These are phyloP conservation scores for Ceratocystis smalleyi DNA, from an alignment of 2,329 filamentous ascomycete species.

Conservation along the genomic window DNA sequence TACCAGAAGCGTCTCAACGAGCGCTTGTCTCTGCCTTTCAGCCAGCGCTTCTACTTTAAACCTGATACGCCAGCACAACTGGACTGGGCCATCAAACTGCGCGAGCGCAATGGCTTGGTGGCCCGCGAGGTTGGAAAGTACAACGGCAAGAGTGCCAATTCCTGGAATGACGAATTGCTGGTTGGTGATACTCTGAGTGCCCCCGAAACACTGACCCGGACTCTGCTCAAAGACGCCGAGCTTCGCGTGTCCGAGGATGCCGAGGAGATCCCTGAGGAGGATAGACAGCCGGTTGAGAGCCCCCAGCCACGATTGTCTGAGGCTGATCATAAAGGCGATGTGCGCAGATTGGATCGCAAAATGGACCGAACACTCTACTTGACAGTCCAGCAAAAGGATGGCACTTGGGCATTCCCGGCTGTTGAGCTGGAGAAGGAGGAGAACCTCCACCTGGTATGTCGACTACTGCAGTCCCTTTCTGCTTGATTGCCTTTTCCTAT, in stretches of 20 bases:
- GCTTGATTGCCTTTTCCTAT: background rate
- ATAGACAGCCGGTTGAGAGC: conserved; percentile 52
- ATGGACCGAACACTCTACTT: conserved; percentile 77
- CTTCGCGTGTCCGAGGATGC: conserved; percentile 43
- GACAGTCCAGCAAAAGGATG: conserved; percentile 57
- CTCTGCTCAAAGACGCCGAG: conserved; percentile 62
- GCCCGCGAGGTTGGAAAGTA: conserved; percentile 78
- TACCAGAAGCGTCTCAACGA: conserved; percentile 97
- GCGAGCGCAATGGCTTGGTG: conserved; percentile 54
- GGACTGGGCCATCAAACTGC: conserved; percentile 80
- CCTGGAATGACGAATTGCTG: conserved; percentile 84
- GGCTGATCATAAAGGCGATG: conserved; percentile 61
- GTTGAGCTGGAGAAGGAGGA: conserved; percentile 54
- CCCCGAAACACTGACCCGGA: conserved; percentile 49
- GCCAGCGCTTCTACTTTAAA: conserved; percentile 88
- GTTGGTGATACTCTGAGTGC: conserved; percentile 55
- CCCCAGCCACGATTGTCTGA: conserved; percentile 58
- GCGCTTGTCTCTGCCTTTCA: conserved; percentile 73
- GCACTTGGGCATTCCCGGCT: conserved; percentile 67
- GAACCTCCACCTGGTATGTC: conserved; percentile 65
- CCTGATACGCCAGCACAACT: conserved; percentile 66
- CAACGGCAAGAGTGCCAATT: conserved; percentile 49
- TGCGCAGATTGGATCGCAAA: conserved; percentile 60
- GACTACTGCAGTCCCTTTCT: background rate
- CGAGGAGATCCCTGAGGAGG: conserved; percentile 40